A percentile compares a stretch with the other conserved stretches of the same genome.
Evolutionary conservation across 139 green algal species (phyloP).

Genomic region (Limnomonas spitsbergensis): DNA sequence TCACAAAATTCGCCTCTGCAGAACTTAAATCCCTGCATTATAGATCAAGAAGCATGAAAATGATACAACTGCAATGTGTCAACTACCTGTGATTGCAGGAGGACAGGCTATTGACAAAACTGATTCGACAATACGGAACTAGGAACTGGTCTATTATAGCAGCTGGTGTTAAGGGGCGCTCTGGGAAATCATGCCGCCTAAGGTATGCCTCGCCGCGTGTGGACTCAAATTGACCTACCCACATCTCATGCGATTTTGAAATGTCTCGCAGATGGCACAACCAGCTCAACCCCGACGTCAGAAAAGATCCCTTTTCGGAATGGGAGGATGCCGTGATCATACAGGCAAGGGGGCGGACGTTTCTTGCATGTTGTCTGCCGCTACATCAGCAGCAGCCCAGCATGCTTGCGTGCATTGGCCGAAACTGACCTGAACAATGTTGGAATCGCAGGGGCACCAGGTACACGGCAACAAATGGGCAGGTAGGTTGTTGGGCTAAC

Average conservation of each 20-base stretch:
- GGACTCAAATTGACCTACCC: too few relatives aligned
- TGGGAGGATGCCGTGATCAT: constrained; percentile 63
- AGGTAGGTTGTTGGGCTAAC: constrained; percentile 22
- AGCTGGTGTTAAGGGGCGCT: constrained; percentile 66
- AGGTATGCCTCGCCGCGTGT: too few relatives aligned
- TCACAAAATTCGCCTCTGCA: too few relatives aligned
- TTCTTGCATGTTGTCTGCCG: too few relatives aligned
- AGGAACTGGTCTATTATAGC: constrained; percentile 82
- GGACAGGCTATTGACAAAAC: constrained; percentile 52
- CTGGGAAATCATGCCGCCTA: constrained; percentile 82
- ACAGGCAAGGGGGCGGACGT: constrained; percentile 32
- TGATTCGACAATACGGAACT: constrained; percentile 56
- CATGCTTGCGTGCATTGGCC: too few relatives aligned
- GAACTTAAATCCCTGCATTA: too few relatives aligned
- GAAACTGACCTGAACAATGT: background rate
- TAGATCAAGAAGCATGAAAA: too few relatives aligned
- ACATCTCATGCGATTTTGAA: background rate
- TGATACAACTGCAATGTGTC: too few relatives aligned
- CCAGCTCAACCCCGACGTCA: constrained; percentile 56
- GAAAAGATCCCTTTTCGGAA: constrained; percentile 56
- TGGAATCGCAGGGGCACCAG: constrained; percentile 37
- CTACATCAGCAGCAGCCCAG: too few relatives aligned
- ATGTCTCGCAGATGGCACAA: constrained; percentile 59
- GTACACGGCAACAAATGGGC: constrained; percentile 53
- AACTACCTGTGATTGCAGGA: constrained; percentile 63